These are phyloP conservation scores for Botrytis galanthina DNA, from an alignment of 2,329 filamentous ascomycete genomes.

Conservation along the genomic window DNA sequence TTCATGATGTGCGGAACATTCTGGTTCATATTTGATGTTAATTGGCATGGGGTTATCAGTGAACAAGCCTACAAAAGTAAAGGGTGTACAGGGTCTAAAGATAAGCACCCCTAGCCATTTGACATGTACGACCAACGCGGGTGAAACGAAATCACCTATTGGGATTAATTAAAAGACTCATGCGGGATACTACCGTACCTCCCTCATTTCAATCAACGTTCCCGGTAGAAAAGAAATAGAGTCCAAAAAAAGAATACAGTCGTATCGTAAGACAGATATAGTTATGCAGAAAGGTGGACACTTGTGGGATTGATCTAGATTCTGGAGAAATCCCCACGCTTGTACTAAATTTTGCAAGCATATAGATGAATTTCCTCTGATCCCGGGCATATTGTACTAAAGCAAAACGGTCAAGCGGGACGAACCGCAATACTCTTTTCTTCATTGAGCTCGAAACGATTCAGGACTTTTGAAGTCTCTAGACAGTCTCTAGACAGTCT, in stretches of 20 bases:
- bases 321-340: slow-evolving; percentile 2
- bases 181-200: not conserved
- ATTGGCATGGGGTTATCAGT: slow-evolving; percentile 4
- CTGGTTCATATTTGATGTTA: slow-evolving; percentile 9
- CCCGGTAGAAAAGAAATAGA: not conserved
- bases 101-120: slow-evolving; percentile 15
- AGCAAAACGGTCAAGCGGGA: slow-evolving; percentile 13
- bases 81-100: slow-evolving; percentile 10
- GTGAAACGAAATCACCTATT: slow-evolving; percentile 16
- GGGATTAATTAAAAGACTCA: not conserved
- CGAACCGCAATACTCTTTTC: not conserved
- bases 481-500: not conserved
- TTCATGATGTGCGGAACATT: not conserved
- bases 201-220: not conserved
- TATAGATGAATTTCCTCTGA: not conserved
- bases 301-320: slow-evolving; percentile 1
- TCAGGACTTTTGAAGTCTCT: not conserved
- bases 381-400: not conserved
- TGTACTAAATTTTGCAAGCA: not conserved
- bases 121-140: slow-evolving; percentile 7
- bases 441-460: not conserved
- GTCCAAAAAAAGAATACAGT: not conserved
- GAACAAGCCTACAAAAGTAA: slow-evolving; percentile 13
- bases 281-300: slow-evolving; percentile 9
- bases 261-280: not conserved